Evolutionary conservation across 352 stramenopile species (phyloP).

Genomic region (Phytophthora meadii): DNA sequence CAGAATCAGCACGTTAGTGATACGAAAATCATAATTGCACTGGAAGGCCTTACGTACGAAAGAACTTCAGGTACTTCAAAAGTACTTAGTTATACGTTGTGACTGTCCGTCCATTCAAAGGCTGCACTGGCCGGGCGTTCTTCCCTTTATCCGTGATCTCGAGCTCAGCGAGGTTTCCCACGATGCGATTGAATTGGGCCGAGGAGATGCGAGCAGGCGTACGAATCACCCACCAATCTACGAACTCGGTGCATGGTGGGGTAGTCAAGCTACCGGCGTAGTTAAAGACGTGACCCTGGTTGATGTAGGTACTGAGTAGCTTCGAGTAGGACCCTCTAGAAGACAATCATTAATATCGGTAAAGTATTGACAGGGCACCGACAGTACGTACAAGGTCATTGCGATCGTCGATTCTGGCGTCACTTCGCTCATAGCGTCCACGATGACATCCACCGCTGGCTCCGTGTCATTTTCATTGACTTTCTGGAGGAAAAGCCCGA

Average conservation of each 20-base stretch:
- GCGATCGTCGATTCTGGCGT: conserved; percentile 23
- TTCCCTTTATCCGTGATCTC: conserved; percentile 31
- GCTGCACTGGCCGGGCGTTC: conserved; percentile 36
- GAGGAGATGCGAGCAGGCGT: conserved; percentile 32
- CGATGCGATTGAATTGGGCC: conserved; percentile 34
- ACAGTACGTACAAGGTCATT: conserved; percentile 37
- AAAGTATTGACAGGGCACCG: background rate
- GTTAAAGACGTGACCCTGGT: conserved; percentile 49
- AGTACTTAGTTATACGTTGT: conserved; percentile 34
- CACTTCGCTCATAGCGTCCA: conserved; percentile 42
- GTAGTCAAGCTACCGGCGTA: conserved; percentile 47
- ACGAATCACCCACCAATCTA: conserved; percentile 45
- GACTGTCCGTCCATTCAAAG: conserved; percentile 32
- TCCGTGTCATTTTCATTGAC: conserved; percentile 9
- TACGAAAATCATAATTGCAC: too few species aligned
- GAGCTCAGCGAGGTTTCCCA: conserved; percentile 27
- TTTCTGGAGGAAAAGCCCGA: conserved; percentile 39
- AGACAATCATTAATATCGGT: background rate
- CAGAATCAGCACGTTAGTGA: too few species aligned
- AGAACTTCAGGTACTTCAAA: too few species aligned
- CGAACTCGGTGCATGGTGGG: conserved; percentile 40
- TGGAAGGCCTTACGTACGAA: too few species aligned
- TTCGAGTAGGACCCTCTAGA: conserved; percentile 58
- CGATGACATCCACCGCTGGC: conserved; percentile 30
- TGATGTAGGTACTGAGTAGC: conserved; percentile 42